Conservation (phyloP, 2,329 filamentous ascomycete species). For the Periglandula ipomoeae region DNA sequence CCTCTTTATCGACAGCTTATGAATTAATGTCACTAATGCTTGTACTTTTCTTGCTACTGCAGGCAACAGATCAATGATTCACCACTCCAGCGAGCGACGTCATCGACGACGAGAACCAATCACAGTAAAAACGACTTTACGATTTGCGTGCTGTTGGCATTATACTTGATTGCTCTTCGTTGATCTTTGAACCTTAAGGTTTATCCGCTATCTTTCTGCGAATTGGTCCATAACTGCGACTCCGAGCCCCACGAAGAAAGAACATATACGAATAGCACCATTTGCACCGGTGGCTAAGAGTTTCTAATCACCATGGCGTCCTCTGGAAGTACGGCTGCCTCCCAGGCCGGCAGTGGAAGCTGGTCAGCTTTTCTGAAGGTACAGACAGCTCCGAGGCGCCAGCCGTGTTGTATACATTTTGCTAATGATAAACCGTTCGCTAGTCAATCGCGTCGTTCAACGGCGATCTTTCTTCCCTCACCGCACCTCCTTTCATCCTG, state of each 20-base stretch:
- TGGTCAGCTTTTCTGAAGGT: conserved; percentile 47
- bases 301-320: conserved; percentile 19
- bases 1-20: background rate
- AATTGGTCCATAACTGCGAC: background rate
- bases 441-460: conserved; percentile 73
- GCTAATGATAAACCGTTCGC: background rate
- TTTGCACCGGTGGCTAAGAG: background rate
- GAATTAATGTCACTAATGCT: background rate
- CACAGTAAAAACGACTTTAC: background rate
- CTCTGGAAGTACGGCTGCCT: conserved; percentile 18
- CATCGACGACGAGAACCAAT: background rate
- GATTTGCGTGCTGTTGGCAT: background rate
- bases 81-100: background rate
- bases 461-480: conserved; percentile 71
- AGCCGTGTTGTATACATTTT: background rate
- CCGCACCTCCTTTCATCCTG: conserved; percentile 74
- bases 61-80: background rate
- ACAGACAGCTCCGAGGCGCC: conserved; percentile 5
- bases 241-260: background rate
- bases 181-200: background rate
- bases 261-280: background rate
- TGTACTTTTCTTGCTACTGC: background rate
- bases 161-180: too few relatives aligned
- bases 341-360: conserved; percentile 34
- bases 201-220: background rate